phyloP scores from a whole-genome alignment of 2,329 filamentous ascomycete genomes.

The Fusarium sp. region DNA sequence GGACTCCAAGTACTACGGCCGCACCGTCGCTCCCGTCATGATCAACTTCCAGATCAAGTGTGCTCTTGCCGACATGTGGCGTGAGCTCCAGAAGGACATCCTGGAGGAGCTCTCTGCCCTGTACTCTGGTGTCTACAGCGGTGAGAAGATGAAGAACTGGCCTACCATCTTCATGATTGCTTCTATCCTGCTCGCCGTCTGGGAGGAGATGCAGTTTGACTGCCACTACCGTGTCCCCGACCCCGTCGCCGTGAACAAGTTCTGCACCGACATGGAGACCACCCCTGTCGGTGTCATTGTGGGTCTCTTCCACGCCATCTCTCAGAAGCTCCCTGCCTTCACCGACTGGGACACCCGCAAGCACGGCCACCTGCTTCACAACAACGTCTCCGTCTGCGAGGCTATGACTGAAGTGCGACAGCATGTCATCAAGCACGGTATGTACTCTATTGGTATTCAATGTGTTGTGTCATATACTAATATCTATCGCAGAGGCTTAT shows the following conservation, averaged over 20 bases:
- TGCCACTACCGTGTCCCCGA: constrained; percentile 95
- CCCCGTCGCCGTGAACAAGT: constrained; percentile 86
- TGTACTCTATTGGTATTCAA: constrained; percentile 50
- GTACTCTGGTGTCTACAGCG: constrained; percentile 98
- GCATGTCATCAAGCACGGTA: constrained; percentile 94
- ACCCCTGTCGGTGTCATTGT: constrained; percentile 96
- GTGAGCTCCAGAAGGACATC: constrained; percentile 95
- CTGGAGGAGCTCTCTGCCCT: constrained; percentile 91
- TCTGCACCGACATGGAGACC: constrained; percentile 96
- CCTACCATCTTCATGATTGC: constrained; percentile 98
- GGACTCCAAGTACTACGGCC: constrained; percentile 88
- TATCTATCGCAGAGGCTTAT: constrained; percentile 76
- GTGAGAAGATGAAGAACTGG: constrained; percentile 98
- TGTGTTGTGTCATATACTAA: constrained; percentile 37
- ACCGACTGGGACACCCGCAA: constrained; percentile 94
- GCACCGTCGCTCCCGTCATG: constrained; percentile 95
- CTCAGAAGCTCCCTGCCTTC: constrained; percentile 92
- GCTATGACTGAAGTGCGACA: constrained; percentile 95
- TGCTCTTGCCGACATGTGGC: constrained; percentile 97
- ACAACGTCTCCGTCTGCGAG: constrained; percentile 91
- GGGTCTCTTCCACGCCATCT: constrained; percentile 96
- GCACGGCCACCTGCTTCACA: constrained; percentile 90
- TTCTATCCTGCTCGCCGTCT: constrained; percentile 90
- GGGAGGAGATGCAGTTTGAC: constrained; percentile 99
- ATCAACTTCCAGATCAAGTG: constrained; percentile 99